Evolutionary conservation across 805 yeast genomes (phyloP), one percentile per base, ranked within the genome.

Genomic region (Brettanomyces naardenensis): DNA sequence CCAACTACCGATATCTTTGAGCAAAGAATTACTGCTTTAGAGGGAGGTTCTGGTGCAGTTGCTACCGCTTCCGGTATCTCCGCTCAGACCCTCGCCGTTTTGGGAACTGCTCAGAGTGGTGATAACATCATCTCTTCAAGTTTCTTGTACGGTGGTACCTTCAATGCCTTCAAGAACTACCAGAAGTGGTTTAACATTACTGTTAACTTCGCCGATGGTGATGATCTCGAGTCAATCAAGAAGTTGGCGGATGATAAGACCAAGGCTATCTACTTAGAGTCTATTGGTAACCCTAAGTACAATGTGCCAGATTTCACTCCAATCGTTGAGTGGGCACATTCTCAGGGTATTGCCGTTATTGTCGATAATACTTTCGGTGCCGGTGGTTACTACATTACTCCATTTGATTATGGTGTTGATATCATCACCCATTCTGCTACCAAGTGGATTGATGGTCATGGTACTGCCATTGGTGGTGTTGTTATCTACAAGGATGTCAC

Each of bases 351-450:
- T 35, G 95, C 95, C 36, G 78, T 90, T 33, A 90, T 89, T 36
- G 95, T 84, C 33, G 97, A 89, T 65, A 89, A 89, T 75, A 89
- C 97, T 15, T 89, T 89, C 53, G 97, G 95, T 57, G 96, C 96
- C 31, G 97, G 95, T 62, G 97, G 97, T 35, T 88, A 65, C 68
- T 74, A 84, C 52, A 75, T 85, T 43, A 78, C 73, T 48, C 97
- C 97, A 44, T 64, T 89, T 48, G 83, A 83, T 44, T 82, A 75
- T 53, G 97, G 97, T 48, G 97, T 87, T 33, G 96, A 89, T 59
- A 81, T 89, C 47, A 82, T 90, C 25, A 83, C 83, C 17, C 95
- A 89, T 62, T 88, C 96, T 44, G 95, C 96, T 39, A 89, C 97
- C 42, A 89, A 89, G 63, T 90, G 96, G 96, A 89, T 89, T 48